Evolutionary conservation across 208 protist species (phyloP), one percentile per base, ranked within the genome.

Genomic region (Strigomonas culicis): DNA sequence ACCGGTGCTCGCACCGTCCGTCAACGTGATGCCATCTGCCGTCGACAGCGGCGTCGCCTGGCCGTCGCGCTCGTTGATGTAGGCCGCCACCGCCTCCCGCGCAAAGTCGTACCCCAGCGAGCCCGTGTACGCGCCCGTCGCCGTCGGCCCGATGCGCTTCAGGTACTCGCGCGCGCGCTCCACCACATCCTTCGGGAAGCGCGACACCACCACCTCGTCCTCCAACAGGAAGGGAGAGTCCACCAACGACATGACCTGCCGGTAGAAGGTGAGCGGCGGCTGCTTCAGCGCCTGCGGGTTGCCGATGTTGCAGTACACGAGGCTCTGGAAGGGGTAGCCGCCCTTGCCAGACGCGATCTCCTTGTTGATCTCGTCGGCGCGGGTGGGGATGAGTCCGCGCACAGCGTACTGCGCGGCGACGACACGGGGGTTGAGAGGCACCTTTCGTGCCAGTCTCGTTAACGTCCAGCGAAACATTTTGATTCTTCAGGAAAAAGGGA

Each of bases 301-400:
- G 63, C 98, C 99, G 76, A 99, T 99, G 84, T 99, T 99, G 84
- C 98, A 99, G 70, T 91, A 94, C 52, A 99, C 82, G 19, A 99
- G 75, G 41, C 92, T 69, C 25, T 79, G 2, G 70, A 97, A 97
- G 7, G 78, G 63, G 63, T 92, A 79, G 17, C 63, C 70, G 13
- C 34, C 59, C 52, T 52, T 68, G 56, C 76, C 83, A 10, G 51
- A 61, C 8, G 75, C 72, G 30, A 97, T 71, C 55, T 87, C 70
- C 25, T 73, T 32, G 60, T 92, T 75, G 66, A 97, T 92, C 67
- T 87, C 77, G 44, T 88, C 74, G 28, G 90, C 90, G 28, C 80
- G 79, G 43, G 80, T 72, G 0, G 90, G 85, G 64, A 97, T 92
- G 36, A 89, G 71, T 31, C 91, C 93, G 32, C 93, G 78, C 53